These are phyloP conservation scores for Wickerhamiella occidentalis DNA, from an alignment of 805 yeast genomes.

Conservation along the genomic window DNA sequence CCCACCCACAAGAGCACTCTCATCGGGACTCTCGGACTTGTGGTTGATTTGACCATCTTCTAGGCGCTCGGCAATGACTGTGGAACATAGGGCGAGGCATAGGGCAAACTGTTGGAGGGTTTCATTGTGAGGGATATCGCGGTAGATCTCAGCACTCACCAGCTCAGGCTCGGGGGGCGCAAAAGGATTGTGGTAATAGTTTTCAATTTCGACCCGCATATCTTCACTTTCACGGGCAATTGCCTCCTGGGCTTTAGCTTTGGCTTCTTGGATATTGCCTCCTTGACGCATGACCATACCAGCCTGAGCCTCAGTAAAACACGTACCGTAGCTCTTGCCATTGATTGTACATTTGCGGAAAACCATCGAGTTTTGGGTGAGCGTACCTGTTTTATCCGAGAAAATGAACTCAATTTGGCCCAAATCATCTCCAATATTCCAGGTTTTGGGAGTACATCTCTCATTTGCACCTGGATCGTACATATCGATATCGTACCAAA, in stretches of 20 bases:
- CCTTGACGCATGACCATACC: conserved; percentile 57
- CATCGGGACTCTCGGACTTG: conserved; percentile 79
- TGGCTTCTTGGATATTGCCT: conserved; percentile 41
- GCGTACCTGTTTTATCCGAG: conserved; percentile 75
- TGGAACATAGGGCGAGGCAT: conserved; percentile 60
- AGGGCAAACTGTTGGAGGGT: conserved; percentile 49
- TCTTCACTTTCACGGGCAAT: conserved; percentile 34
- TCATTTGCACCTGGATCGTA: conserved; percentile 58
- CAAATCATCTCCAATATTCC: conserved; percentile 76
- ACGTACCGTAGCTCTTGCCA: conserved; percentile 58
- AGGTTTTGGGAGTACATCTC: conserved; percentile 71
- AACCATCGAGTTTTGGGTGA: conserved; percentile 78
- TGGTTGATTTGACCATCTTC: conserved; percentile 34
- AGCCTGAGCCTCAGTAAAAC: conserved; percentile 64
- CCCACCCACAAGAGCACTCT: conserved; percentile 63
- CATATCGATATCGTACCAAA: conserved; percentile 57
- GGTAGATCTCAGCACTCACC: conserved; percentile 44
- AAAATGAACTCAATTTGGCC: conserved; percentile 77
- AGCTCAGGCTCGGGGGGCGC: conserved; percentile 41
- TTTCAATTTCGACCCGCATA: conserved; percentile 38
- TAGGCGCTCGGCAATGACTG: conserved; percentile 51
- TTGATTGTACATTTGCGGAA: conserved; percentile 65
- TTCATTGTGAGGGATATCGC: conserved; percentile 41
- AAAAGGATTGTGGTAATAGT: conserved; percentile 35
- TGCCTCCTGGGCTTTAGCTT: conserved; percentile 30